Evolutionary conservation across 495 filamentous ascomycete species (phyloP).

Genomic region (Lophiostoma macrostomum): DNA sequence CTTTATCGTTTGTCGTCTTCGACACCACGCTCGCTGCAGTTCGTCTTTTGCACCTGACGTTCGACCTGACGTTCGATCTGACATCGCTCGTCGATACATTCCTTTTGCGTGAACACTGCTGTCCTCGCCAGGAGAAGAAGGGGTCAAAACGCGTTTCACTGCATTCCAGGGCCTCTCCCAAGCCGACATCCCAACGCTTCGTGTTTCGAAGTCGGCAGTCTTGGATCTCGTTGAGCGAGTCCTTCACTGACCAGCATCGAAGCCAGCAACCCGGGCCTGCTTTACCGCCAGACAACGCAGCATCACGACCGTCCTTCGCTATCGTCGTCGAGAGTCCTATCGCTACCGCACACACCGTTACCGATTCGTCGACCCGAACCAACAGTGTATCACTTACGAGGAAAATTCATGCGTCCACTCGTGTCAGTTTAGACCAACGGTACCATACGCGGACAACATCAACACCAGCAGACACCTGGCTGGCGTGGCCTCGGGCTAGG

Average conservation of each 20-base stretch:
- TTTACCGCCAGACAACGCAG: background rate
- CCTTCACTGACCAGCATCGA: constrained; percentile 20
- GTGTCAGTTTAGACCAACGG: constrained; percentile 23
- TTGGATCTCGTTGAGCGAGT: constrained; percentile 35
- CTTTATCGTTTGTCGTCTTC: too few species aligned
- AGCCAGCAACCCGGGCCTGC: background rate
- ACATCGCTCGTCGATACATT: constrained; percentile 10
- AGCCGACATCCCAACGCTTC: constrained; percentile 22
- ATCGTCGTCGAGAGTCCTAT: background rate
- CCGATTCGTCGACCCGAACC: constrained; percentile 1
- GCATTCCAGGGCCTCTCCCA: constrained; percentile 28
- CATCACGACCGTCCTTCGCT: constrained; percentile 9
- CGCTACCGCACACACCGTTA: background rate
- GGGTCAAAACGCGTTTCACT: constrained; percentile 29
- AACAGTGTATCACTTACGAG: constrained; percentile 3
- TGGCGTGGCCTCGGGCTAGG: constrained; percentile 21
- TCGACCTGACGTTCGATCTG: background rate
- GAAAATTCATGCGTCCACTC: constrained; percentile 14
- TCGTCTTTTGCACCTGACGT: background rate
- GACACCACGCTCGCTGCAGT: too few species aligned
- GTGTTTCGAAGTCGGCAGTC: constrained; percentile 34
- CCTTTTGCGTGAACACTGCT: constrained; percentile 2
- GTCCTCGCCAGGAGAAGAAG: constrained; percentile 19
- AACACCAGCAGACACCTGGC: background rate
- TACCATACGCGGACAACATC: constrained; percentile 5